Evolutionary conservation across 345 rosid genomes (phyloP), one percentile per base, ranked within the genome.

Genomic region (Syzygium grande): DNA sequence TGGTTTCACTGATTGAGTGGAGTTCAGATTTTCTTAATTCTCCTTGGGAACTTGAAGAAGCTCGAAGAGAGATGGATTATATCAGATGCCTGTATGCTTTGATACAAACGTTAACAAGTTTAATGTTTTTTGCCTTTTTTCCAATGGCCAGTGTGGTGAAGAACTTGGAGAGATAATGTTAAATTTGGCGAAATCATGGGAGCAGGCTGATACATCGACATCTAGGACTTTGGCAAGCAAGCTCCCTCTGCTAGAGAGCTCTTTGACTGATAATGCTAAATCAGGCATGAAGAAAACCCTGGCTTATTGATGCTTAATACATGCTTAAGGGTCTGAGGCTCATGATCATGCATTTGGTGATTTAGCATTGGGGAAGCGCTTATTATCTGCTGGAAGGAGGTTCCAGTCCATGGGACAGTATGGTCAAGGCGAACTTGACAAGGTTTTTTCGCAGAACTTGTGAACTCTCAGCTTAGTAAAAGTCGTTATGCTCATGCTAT

Each of bases 331-430:
- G 23, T 85, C 84, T 87, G 87, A 89, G 86, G 90, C 90, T 90
- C 80, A 85, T 87, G 68, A 84, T 80, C 55, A 59, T 91, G 86
- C 83, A 54, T 91, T 87, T 89, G 89, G 84, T 90, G 89, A 85
- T 92, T 91, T 91, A 96, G 99, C 98, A 88, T 88, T 96, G 84
- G 99, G 99, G 73, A 95, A 89, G 90, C 99, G 99, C 86, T 89
- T 97, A 87, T 23, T 94, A 86, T 90, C 98, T 87, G 93, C 98
- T 56, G 99, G 99, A 80, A 95, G 93, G 92, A 95, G 98, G 92
- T 97, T 96, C 89, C 95, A 93, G 56, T 91, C 97, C 73, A 96
- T 96, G 97, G 99, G 99, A 89, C 99, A 93, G 91, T 96, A 94
- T 90, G 98, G 98, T 88, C 92, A 95, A 91, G 99, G 99, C 87